phyloP scores from a whole-genome alignment of 164 flowering plant species.

The Dillenia suffruticosa region DNA sequence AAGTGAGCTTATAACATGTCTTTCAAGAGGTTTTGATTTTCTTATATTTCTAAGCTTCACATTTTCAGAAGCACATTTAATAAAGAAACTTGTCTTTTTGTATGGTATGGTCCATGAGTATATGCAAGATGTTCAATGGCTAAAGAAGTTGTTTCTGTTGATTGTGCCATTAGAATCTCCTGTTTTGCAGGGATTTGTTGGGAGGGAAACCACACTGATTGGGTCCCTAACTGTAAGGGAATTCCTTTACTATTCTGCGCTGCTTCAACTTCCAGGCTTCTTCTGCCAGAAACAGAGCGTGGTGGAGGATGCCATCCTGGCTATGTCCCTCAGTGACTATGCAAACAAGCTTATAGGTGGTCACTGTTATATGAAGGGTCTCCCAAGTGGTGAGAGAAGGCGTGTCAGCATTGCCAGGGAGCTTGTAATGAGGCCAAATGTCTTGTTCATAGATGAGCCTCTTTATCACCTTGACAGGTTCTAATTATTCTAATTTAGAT shows the following conservation, averaged over 20 bases:
- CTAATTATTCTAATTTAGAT: no score
- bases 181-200: conserved; percentile 77
- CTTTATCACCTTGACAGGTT: conserved; percentile 99
- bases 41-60: no score
- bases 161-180: no score
- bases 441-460: conserved; percentile 93
- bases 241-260: conserved; percentile 83
- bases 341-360: conserved; percentile 95
- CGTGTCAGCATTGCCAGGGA: conserved; percentile 96
- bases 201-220: conserved; percentile 72
- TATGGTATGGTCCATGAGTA: no score
- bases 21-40: no score
- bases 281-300: conserved; percentile 71
- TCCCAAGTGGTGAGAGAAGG: conserved; percentile 87
- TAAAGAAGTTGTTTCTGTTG: no score
- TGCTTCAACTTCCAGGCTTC: conserved; percentile 94
- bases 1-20: no score
- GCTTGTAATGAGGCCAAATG: conserved; percentile 92
- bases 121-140: no score
- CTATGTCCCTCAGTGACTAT: conserved; percentile 90
- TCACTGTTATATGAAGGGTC: conserved; percentile 90
- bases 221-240: conserved; percentile 96
- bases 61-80: no score
- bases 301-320: conserved; percentile 91
- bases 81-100: no score